phyloP scores from a whole-genome alignment of 192 early-diverging fungal genomes.

The Coemansia guatemalensis region DNA sequence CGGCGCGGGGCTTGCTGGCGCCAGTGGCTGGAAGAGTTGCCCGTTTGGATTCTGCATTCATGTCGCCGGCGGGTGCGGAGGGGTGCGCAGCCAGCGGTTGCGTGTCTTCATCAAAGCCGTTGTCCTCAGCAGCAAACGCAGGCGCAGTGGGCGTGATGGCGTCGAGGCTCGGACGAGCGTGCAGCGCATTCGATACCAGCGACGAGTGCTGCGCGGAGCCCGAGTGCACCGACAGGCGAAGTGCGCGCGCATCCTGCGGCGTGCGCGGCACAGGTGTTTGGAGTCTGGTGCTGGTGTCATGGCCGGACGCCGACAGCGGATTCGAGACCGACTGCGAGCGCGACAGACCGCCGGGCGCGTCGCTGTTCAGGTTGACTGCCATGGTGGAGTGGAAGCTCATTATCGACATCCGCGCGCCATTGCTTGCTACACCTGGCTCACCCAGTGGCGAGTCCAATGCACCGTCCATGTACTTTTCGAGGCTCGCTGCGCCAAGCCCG shows the following conservation, averaged over 20 bases:
- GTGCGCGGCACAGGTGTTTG: slow-evolving; percentile 27
- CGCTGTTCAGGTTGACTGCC: slow-evolving; percentile 33
- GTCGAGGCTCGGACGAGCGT: slow-evolving; percentile 35
- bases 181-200: slow-evolving; percentile 13
- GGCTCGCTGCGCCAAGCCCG: neutral
- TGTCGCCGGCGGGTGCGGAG: neutral
- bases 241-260: slow-evolving; percentile 18
- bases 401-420: slow-evolving; percentile 34
- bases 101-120: slow-evolving; percentile 4
- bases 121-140: neutral
- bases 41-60: neutral
- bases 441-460: slow-evolving; percentile 25
- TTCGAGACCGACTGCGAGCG: slow-evolving; percentile 43
- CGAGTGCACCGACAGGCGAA: slow-evolving; percentile 17
- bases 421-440: slow-evolving; percentile 18
- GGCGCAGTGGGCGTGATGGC: slow-evolving; percentile 18
- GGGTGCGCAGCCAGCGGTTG: slow-evolving; percentile 2
- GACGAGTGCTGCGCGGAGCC: slow-evolving; percentile 25
- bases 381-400: slow-evolving; percentile 47
- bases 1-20: neutral
- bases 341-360: slow-evolving; percentile 11
- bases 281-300: slow-evolving; percentile 15
- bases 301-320: slow-evolving; percentile 28
- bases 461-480: slow-evolving; percentile 31
- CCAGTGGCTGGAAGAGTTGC: neutral